Conservation (phyloP, 2,329 filamentous ascomycete genomes). For the Penicillium polonicum region DNA sequence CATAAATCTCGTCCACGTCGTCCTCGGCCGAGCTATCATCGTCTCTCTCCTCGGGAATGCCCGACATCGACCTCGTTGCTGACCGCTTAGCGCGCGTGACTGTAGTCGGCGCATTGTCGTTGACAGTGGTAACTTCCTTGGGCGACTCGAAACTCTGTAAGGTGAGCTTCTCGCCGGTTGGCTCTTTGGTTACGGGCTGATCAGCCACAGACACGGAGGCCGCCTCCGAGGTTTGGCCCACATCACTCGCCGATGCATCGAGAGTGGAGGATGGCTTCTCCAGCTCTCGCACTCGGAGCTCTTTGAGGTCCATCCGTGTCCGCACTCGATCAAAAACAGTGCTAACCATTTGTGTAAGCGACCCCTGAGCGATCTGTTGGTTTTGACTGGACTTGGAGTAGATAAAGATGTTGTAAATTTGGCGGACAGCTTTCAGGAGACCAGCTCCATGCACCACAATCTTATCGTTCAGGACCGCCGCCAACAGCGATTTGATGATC, state of each 20-base stretch:
- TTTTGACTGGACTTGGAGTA: slow-evolving; percentile 91
- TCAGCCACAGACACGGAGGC: slow-evolving; percentile 38
- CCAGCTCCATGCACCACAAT: slow-evolving; percentile 97
- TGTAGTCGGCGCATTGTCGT: slow-evolving; percentile 66
- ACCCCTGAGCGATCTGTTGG: slow-evolving; percentile 95
- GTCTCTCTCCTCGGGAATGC: slow-evolving; percentile 40
- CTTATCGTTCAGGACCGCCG: slow-evolving; percentile 96
- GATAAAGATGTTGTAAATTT: slow-evolving; percentile 98
- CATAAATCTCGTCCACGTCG: slow-evolving; percentile 91
- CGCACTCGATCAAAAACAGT: slow-evolving; percentile 97
- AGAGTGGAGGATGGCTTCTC: slow-evolving; percentile 37
- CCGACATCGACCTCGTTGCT: slow-evolving; percentile 46
- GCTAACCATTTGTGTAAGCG: slow-evolving; percentile 96
- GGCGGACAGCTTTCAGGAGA: slow-evolving; percentile 89
- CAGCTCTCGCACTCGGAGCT: slow-evolving; percentile 60
- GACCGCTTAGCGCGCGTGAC: slow-evolving; percentile 59
- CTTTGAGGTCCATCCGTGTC: slow-evolving; percentile 79
- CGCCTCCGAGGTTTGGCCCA: slow-evolving; percentile 47
- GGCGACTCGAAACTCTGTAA: slow-evolving; percentile 67
- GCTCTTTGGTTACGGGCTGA: slow-evolving; percentile 53
- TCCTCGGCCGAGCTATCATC: slow-evolving; percentile 50
- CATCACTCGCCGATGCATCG: slow-evolving; percentile 44
- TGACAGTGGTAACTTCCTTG: slow-evolving; percentile 65
- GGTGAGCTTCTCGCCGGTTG: slow-evolving; percentile 58
- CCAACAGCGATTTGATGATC: slow-evolving; percentile 94